phyloP scores from a whole-genome alignment of 805 yeast genomes.

The Lipomyces orientalis region DNA sequence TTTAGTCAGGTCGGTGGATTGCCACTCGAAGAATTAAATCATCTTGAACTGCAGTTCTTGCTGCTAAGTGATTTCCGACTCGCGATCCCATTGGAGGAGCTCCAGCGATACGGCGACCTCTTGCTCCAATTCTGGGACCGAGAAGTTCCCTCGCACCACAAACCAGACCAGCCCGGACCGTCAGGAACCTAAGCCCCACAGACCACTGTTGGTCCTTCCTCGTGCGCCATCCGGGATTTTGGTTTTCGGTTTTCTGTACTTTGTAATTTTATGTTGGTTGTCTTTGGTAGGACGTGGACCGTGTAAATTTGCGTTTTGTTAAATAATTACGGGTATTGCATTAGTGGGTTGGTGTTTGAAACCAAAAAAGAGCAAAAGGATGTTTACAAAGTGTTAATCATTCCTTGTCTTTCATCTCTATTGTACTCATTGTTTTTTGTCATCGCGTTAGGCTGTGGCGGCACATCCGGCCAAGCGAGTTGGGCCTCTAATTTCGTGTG shows the following conservation, averaged over 20 bases:
- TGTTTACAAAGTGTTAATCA: background rate
- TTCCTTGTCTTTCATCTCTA: background rate
- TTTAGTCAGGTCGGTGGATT: conserved; percentile 74
- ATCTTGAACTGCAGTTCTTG: conserved; percentile 87
- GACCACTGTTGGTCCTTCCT: background rate
- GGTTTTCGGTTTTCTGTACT: background rate
- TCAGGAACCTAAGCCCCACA: background rate
- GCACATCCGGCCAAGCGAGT: background rate
- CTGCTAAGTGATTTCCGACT: conserved; percentile 82
- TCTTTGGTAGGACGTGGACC: background rate
- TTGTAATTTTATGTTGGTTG: background rate
- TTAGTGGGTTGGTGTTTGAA: background rate
- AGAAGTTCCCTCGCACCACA: conserved; percentile 17
- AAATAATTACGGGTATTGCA: background rate
- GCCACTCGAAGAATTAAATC: conserved; percentile 90
- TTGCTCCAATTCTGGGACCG: conserved; percentile 83
- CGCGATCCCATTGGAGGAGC: conserved; percentile 86
- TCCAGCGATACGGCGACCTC: conserved; percentile 87
- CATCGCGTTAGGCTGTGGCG: background rate
- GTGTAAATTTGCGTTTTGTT: background rate
- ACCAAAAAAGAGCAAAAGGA: background rate
- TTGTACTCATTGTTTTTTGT: background rate
- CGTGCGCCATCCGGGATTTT: background rate
- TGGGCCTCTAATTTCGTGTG: background rate
- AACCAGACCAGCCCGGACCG: background rate